These are phyloP conservation scores for Ulota crispa DNA, from an alignment of 225 moss, liverwort and hornwort species.

Conservation along the genomic window DNA sequence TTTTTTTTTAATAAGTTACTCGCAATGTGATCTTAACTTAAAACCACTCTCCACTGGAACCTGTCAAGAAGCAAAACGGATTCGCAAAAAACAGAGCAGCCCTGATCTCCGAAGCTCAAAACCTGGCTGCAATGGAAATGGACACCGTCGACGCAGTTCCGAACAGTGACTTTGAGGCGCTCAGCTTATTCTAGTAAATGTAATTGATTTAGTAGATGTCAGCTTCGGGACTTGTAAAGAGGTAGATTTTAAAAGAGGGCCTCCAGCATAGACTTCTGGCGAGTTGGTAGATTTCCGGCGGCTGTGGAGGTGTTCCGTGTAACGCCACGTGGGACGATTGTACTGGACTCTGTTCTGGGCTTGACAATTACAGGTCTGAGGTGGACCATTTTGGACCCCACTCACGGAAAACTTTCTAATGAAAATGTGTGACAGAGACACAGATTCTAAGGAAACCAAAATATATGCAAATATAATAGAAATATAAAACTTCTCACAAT, in stretches of 20 bases:
- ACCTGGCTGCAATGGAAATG: neutral
- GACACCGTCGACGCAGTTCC: neutral
- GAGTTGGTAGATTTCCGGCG: neutral
- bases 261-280: neutral
- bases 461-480: too few species aligned
- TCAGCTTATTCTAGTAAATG: neutral
- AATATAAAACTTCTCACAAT: too few species aligned
- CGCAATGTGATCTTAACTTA: neutral
- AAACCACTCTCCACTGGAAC: neutral
- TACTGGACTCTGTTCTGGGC: neutral
- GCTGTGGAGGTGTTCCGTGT: neutral
- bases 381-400: neutral
- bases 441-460: too few species aligned
- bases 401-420: neutral
- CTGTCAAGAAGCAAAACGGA: neutral
- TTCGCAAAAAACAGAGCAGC: neutral
- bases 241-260: neutral
- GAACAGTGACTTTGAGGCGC: neutral
- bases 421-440: too few species aligned
- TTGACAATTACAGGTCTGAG: neutral
- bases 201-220: neutral
- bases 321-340: neutral
- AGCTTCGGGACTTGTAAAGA: rapidly evolving
- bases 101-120: neutral
- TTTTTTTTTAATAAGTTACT: neutral